Base-by-base conservation (phyloP, 169 alveolate genomes). In the Fabrea salina region DNA sequence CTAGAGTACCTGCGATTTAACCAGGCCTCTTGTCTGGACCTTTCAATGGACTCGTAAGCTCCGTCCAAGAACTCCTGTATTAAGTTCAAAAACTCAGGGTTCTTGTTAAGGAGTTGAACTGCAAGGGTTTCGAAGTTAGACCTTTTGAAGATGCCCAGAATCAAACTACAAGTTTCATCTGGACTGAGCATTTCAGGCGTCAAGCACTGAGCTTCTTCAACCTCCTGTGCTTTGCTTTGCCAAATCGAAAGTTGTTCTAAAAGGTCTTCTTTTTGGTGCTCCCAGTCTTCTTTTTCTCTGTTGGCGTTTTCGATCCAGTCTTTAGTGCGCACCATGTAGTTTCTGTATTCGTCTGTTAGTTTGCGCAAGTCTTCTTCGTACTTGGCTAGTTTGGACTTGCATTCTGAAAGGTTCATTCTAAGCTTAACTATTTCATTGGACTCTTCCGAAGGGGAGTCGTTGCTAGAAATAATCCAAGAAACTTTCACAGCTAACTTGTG, bases 111-210 rank as follows among this genome's bases (percentile, higher is more conserved):
- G 32, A 64, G 16, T 33, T 64, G 75, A n/a, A 41, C 30, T 19
- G 41, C 30, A 64, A 64, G 50, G 27, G 75, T 39, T 19, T 64
- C 75, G 35, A 19, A 16, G 41, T 19, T 37, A 64, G 57, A 39
- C 27, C 75, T 32, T 6, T 32, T 35, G 41, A 64, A 64, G 16
- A 64, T 64, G 13, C 75, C 51, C 30, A 64, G 41, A 37, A 64
- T 56, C 51, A 64, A 40, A 32, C 41, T 33, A 25, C 47, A 32
- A 0, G 75, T 64, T 39, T 64, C 75, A 19, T 64, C 75, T 19
- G 75, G 75, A n/a, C 47, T 22, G n/a, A 64, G 75, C 75, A 64
- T 64, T 64, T 64, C 75, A 32, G 75, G 75, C 16, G 75, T 39
- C 16, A 64, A 19, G 13, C 57, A 37, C 27, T 39, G 27, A 32